Evolutionary conservation across 2,329 filamentous ascomycete species (phyloP), one percentile per base, ranked within the genome.

Genomic region (Talaromyces sp.): DNA sequence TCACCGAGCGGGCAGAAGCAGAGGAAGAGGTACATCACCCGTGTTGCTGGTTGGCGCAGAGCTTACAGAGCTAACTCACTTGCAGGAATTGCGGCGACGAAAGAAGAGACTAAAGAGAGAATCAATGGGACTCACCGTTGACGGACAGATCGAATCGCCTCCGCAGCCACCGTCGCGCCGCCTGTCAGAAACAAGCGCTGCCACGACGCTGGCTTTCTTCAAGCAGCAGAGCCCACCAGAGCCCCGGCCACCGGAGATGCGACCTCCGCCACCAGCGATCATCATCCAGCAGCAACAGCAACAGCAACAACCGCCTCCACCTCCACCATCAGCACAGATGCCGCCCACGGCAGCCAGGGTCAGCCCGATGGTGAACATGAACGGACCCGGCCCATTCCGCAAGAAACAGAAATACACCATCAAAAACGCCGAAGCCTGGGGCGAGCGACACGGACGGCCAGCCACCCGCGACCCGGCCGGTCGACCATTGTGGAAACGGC

Each of bases 341-440:
- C 19, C 36, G 22, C 9, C 36, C 10, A 3, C 39, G 25, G n/a
- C 25, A 36, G 28, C 30, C 32, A 15, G 30, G 8, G 22, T n/a
- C 27, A 15, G 30, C 8, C 17, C 30, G 4, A 39, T 30, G 22
- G 9, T 56, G 25, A 36, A 13, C 54, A 36, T 39, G 32, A 56
- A 56, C 9, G 54, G 54, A 49, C 64, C 65, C 2, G 65, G 66
- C 28, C 69, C 72, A 2, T 71, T 76, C 62, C 68, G 75, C 15
- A 72, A 73, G 42, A 76, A 76, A 63, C 74, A 76, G 65, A 76
- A 76, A 62, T 77, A 77, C 62, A 77, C 74, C 5, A 76, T 77
- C 64, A 76, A 76, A 61, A 76, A 77, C 42, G 73, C 75, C 28
- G 75, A 76, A 63, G 74, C 73, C 8, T 77, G 74, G 73, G 74